Base-by-base conservation (phyloP, 345 rosid species). In the Populus alba region DNA sequence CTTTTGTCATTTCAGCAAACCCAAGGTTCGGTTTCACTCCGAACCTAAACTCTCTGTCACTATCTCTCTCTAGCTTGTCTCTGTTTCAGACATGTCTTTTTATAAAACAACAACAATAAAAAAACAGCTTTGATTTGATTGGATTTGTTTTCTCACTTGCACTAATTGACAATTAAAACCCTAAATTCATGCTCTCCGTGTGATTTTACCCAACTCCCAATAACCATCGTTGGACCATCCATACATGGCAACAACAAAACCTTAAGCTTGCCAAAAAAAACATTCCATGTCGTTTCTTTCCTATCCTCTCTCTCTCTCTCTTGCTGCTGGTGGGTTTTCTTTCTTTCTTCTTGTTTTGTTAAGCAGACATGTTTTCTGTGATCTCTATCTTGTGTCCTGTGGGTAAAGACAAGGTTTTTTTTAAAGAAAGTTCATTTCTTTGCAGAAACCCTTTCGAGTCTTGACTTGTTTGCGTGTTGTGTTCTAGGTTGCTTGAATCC, bases 1-100 rank as follows among this genome's bases (percentile, higher is more conserved):
- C 6, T 41, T 74, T 76, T 78, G 88, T 80, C 82, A 74, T 31
- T 1, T 61, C 38, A n/a, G 70, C 70, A 16, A 37, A 43, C 75
- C 55, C 61, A 9, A 78, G 84, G 79, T 37, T 83, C 75, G 77
- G 79, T 70, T 1, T 5, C 25, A 11, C 67, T 5, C 78, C 79
- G 62, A 66, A 67, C 71, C 73, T 8, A 16, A 33, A 37, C n/a
- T 49, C 65, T 35, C 16, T 20, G 77, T 62, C 53, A 5, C 12
- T 7, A 6, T 67, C 15, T 23, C 47, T 51, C 43, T 68, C 78
- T 73, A 20, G 45, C 67, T 51, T 45, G 79, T 76, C 69, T 15
- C 29, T 73, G 27, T 8, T 29, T 27, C 10, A 35, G 72, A 66
- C 75, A 62, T 38, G 33, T 57, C 33, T 67, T 22, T 55, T 3